phyloP scores from a whole-genome alignment of 805 yeast species.

The Kodamaea lidongshanica region DNA sequence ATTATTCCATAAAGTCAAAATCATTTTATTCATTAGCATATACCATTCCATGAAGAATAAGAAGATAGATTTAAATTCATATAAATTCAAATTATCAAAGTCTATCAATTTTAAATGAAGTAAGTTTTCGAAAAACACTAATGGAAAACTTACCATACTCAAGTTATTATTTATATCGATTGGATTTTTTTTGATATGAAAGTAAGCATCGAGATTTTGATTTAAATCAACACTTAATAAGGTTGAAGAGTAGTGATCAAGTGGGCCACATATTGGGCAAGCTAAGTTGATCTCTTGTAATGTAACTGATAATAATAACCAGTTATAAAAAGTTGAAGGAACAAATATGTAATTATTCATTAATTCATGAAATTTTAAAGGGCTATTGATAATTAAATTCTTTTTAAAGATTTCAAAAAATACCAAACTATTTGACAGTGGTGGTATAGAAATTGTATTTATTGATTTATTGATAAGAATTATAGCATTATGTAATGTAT shows the following conservation, averaged over 20 bases:
- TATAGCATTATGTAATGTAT: constrained; percentile 46
- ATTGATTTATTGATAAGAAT: constrained; percentile 45
- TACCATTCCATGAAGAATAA: constrained; percentile 41
- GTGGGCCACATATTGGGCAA: constrained; percentile 14
- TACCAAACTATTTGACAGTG: constrained; percentile 2
- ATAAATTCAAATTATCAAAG: constrained; percentile 20
- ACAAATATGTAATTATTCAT: constrained; percentile 42
- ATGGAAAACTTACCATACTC: constrained; percentile 46
- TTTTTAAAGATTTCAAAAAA: constrained; percentile 42
- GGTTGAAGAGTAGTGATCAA: constrained; percentile 13
- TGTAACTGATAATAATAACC: constrained; percentile 42
- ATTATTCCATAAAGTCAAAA: constrained; percentile 23
- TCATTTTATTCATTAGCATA: constrained; percentile 37
- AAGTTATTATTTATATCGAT: constrained; percentile 41
- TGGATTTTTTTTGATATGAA: constrained; percentile 10
- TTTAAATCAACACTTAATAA: constrained; percentile 8
- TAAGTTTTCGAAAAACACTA: constrained; percentile 35
- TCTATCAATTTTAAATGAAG: constrained; percentile 20
- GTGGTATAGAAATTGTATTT: constrained; percentile 8
- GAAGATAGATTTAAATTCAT: constrained; percentile 26
- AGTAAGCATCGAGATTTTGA: constrained; percentile 12
- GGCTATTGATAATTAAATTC: constrained; percentile 45
- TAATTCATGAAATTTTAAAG: constrained; percentile 45
- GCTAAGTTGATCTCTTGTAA: constrained; percentile 40
- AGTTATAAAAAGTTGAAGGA: constrained; percentile 35